Percentiles rank a stretch among this genome's conserved stretches.
These are phyloP conservation scores for Vigna mungo DNA, from an alignment of 306 rosid genomes.

Conservation along the genomic window DNA sequence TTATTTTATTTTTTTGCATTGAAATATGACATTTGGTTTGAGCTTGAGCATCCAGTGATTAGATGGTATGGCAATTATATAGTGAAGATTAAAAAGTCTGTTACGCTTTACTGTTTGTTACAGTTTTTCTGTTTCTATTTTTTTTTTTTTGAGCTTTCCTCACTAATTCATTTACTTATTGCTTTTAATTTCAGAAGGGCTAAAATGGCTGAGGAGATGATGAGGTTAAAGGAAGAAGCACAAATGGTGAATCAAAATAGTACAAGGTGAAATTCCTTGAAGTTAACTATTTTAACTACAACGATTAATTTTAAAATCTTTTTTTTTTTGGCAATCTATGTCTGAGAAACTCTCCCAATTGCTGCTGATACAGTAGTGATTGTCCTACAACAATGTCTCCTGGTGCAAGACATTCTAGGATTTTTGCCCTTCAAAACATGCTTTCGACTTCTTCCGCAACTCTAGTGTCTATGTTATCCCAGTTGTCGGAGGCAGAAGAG, in stretches of 20 bases:
- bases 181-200: conserved; percentile 46
- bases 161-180: conserved; percentile 22
- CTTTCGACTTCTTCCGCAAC: conserved; percentile 83
- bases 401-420: conserved; percentile 86
- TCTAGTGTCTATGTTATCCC: conserved; percentile 92
- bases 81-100: conserved; percentile 15
- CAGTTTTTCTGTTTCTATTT: not conserved
- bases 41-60: conserved; percentile 13
- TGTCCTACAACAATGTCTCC: conserved; percentile 74
- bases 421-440: conserved; percentile 92
- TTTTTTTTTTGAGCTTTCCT: not conserved
- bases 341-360: conserved; percentile 35
- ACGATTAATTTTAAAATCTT: conserved; percentile 22
- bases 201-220: conserved; percentile 54
- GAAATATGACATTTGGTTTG: conserved; percentile 2
- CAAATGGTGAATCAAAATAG: conserved; percentile 42
- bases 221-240: conserved; percentile 53
- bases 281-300: conserved; percentile 15
- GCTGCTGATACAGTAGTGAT: conserved; percentile 56
- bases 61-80: conserved; percentile 12
- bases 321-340: conserved; percentile 22
- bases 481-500: conserved; percentile 95
- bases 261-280: conserved; percentile 43
- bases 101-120: conserved; percentile 5
- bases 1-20: not conserved